phyloP scores from a whole-genome alignment of 2,329 filamentous ascomycete genomes.

The Cladosporium velox region DNA sequence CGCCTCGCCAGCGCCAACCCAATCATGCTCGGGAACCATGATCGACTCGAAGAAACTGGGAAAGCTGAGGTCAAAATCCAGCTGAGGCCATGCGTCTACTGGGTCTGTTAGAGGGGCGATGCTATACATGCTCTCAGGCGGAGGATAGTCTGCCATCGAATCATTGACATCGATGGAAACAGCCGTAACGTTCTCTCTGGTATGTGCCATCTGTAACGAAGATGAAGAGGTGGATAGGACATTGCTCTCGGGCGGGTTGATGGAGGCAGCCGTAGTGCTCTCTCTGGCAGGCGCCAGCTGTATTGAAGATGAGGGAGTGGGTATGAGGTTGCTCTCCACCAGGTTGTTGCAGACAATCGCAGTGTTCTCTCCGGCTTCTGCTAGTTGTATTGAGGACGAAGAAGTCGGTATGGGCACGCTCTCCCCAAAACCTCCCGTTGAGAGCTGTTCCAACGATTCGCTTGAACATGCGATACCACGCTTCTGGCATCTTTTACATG shows the following conservation, averaged over 20 bases:
- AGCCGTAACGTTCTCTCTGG: background rate
- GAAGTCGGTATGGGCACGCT: background rate
- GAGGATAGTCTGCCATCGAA: background rate
- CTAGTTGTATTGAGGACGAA: background rate
- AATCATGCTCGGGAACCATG: constrained; percentile 25
- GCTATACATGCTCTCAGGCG: background rate
- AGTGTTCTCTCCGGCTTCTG: background rate
- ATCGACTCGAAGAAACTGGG: constrained; percentile 30
- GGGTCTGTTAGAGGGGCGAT: constrained; percentile 10
- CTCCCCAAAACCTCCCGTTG: background rate
- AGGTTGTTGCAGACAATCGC: background rate
- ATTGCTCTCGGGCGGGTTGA: background rate
- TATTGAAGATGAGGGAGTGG: background rate
- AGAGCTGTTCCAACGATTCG: constrained; percentile 17
- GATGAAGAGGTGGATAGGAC: background rate
- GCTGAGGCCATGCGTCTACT: background rate
- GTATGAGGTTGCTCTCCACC: background rate
- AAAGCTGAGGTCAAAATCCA: constrained; percentile 17
- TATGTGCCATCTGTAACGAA: background rate
- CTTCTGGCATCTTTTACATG: constrained; percentile 32
- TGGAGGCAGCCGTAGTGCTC: background rate
- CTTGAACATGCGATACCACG: constrained; percentile 22
- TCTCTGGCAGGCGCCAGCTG: background rate
- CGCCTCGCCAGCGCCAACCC: constrained; percentile 16
- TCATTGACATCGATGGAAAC: background rate